Percentiles rank a stretch among this genome's conserved stretches.
Conservation (phyloP, 345 rosid species). For the Brassica nigra region DNA sequence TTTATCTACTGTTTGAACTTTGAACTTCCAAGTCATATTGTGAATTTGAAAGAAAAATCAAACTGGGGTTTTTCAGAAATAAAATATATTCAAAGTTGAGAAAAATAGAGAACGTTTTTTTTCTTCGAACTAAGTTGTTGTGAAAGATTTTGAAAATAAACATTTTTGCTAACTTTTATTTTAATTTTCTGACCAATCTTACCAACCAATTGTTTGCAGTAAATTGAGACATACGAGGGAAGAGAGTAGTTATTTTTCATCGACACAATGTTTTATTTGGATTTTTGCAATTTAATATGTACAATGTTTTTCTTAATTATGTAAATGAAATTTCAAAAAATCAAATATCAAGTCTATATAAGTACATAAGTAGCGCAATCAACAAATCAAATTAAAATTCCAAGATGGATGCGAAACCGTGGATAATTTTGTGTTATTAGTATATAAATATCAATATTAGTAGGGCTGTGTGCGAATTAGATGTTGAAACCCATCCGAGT, state of each 20-base stretch:
- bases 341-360: background rate
- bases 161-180: background rate
- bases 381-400: background rate
- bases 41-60: background rate
- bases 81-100: background rate
- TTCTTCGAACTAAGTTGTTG: background rate
- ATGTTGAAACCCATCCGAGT: background rate
- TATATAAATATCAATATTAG: background rate
- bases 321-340: background rate
- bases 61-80: background rate
- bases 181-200: background rate
- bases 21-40: background rate
- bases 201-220: background rate
- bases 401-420: background rate
- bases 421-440: background rate
- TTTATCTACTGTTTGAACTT: slow-evolving; percentile 18
- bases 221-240: background rate
- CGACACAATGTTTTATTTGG: background rate
- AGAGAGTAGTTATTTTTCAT: background rate
- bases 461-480: background rate
- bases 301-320: background rate
- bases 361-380: background rate
- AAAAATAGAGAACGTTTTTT: background rate
- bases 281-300: background rate
- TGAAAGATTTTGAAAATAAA: background rate